Evolutionary conservation across 179 eudicot genomes (phyloP).

Genomic region (Gypsophila paniculata): DNA sequence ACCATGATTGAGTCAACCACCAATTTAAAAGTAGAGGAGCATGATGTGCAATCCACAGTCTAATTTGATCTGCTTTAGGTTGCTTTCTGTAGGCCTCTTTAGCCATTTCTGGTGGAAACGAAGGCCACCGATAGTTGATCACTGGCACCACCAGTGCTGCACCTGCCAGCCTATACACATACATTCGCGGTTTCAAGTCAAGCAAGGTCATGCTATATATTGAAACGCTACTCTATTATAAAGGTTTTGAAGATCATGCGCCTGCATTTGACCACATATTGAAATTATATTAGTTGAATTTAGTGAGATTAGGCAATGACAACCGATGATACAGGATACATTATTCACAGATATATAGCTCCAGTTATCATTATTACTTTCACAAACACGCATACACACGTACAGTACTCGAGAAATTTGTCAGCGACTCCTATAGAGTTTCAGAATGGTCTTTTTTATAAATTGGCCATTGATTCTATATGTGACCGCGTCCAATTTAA

Average conservation of each 20-base stretch:
- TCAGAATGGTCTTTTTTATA: too few species aligned
- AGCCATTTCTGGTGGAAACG: slow-evolving; percentile 22
- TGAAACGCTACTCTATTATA: too few species aligned
- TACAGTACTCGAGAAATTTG: background rate
- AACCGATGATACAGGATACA: too few species aligned
- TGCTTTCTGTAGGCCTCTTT: slow-evolving; percentile 17
- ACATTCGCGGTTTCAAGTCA: background rate
- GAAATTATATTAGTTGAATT: too few species aligned
- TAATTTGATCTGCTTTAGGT: slow-evolving; percentile 18
- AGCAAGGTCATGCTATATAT: too few species aligned
- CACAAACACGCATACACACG: background rate
- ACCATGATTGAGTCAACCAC: slow-evolving; percentile 16
- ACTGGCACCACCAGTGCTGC: slow-evolving; percentile 33
- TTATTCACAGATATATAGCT: background rate
- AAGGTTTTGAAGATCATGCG: background rate
- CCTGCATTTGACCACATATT: too few species aligned
- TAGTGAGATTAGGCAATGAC: too few species aligned
- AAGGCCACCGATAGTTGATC: slow-evolving; percentile 33
- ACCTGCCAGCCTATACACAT: slow-evolving; percentile 22
- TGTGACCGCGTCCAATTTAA: background rate
- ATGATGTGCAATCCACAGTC: slow-evolving; percentile 25
- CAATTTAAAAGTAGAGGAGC: slow-evolving; percentile 6
- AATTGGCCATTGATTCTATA: too few species aligned
- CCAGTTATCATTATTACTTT: too few species aligned
- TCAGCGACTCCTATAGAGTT: background rate